phyloP scores from a whole-genome alignment of 1,284 basidiomycete genomes.

The Fomitopsis schrenkii region DNA sequence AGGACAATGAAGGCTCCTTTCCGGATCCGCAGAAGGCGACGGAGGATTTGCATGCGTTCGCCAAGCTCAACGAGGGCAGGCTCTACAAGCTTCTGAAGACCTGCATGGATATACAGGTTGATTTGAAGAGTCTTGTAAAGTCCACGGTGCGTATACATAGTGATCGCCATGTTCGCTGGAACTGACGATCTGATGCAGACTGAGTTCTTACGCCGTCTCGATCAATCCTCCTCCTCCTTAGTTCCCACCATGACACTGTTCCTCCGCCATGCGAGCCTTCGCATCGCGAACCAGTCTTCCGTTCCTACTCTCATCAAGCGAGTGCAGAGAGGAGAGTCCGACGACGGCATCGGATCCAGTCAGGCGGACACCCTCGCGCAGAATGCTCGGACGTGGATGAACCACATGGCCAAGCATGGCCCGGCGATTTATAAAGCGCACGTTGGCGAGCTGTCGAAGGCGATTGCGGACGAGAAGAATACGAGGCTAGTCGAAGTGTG shows the following conservation, averaged over 20 bases:
- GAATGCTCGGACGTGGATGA: constrained; percentile 49
- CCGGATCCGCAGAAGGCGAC: constrained; percentile 71
- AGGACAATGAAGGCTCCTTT: constrained; percentile 40
- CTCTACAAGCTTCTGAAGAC: constrained; percentile 83
- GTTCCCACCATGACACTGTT: constrained; percentile 71
- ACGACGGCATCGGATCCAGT: constrained; percentile 29
- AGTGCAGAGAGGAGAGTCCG: constrained; percentile 43
- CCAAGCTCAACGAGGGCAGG: constrained; percentile 81
- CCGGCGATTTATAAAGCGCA: constrained; percentile 76
- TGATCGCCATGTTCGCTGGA: background rate
- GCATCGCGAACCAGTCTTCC: constrained; percentile 81
- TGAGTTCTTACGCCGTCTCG: constrained; percentile 76
- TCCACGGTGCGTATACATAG: constrained; percentile 49
- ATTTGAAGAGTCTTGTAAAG: constrained; percentile 81
- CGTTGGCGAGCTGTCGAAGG: constrained; percentile 69
- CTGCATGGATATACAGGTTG: constrained; percentile 80
- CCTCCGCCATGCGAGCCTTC: constrained; percentile 68
- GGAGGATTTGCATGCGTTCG: constrained; percentile 82
- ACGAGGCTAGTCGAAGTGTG: constrained; percentile 59
- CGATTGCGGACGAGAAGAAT: constrained; percentile 64
- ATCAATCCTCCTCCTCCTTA: constrained; percentile 61
- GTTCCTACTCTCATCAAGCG: constrained; percentile 77
- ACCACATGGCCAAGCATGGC: constrained; percentile 73
- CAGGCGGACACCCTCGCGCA: constrained; percentile 35
- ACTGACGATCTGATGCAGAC: constrained; percentile 35